These are phyloP conservation scores for Zoysia pacifica DNA, from an alignment of 176 grass and related monocot species.

Conservation along the genomic window DNA sequence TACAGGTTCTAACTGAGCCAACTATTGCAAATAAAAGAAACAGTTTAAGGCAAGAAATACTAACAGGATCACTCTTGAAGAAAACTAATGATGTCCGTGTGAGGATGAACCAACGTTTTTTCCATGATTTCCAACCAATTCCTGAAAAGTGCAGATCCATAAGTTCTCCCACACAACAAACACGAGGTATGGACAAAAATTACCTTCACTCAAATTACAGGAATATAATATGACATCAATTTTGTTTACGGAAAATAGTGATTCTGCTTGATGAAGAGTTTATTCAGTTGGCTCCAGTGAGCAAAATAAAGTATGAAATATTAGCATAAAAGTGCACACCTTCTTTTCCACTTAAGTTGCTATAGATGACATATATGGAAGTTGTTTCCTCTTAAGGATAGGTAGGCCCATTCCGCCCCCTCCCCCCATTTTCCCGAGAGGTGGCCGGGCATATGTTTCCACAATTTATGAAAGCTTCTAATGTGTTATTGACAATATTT, in stretches of 20 bases:
- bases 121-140: constrained; percentile 99
- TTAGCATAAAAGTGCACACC: background rate
- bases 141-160: constrained; percentile 55
- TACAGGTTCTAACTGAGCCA: background rate
- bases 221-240: background rate
- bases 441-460: too few relatives aligned
- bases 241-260: constrained; percentile 11
- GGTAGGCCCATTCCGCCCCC: too few relatives aligned
- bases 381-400: too few relatives aligned
- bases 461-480: background rate
- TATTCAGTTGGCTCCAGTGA: background rate
- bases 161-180: constrained; percentile 13
- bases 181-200: background rate
- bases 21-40: constrained; percentile 31
- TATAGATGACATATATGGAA: background rate
- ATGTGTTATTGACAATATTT: background rate
- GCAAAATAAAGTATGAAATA: background rate
- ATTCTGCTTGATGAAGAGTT: constrained; percentile 11
- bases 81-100: constrained; percentile 96
- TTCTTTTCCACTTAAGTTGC: constrained; percentile 17
- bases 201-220: background rate
- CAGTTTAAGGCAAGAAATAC: constrained; percentile 31
- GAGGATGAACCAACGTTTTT: constrained; percentile 99
- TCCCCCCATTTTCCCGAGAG: too few relatives aligned
- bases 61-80: constrained; percentile 99